phyloP scores from a whole-genome alignment of 2,329 filamentous ascomycete species.

The Epicoccum sorghinum region DNA sequence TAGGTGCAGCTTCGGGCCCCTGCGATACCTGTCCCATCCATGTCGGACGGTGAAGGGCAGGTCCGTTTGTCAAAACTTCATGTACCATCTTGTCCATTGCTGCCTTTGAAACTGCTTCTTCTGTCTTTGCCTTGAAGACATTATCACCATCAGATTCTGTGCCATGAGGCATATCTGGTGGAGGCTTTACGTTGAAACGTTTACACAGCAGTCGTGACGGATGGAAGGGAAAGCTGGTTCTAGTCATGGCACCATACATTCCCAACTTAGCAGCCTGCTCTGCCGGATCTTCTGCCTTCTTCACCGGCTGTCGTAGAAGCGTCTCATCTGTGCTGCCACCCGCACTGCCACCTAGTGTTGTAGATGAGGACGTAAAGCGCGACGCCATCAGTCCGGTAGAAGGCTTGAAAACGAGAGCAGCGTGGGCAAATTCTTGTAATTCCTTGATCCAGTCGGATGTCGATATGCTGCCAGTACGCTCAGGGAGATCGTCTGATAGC shows the following conservation, averaged over 20 bases:
- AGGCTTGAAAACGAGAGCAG: conserved; percentile 84
- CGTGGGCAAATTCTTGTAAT: conserved; percentile 76
- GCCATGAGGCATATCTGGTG: conserved; percentile 68
- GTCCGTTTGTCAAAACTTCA: conserved; percentile 36
- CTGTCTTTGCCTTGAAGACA: conserved; percentile 29
- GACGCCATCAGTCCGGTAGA: conserved; percentile 92
- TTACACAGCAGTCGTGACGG: conserved; percentile 90
- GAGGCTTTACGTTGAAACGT: conserved; percentile 84
- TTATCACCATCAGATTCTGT: conserved; percentile 49
- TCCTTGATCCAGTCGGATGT: conserved; percentile 82
- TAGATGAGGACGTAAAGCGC: conserved; percentile 72
- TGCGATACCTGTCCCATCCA: conserved; percentile 31
- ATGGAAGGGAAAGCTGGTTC: conserved; percentile 73
- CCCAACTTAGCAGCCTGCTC: conserved; percentile 86
- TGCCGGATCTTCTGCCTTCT: conserved; percentile 74
- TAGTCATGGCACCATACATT: conserved; percentile 91
- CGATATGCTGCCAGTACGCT: conserved; percentile 57
- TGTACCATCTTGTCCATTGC: conserved; percentile 54
- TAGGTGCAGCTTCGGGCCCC: conserved; percentile 1
- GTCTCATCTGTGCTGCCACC: conserved; percentile 36
- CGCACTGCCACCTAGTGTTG: conserved; percentile 33
- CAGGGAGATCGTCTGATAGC: conserved; percentile 61
- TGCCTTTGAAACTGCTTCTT: conserved; percentile 60
- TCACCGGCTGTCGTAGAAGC: conserved; percentile 55
- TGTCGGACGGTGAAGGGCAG: conserved; percentile 35